Conservation (phyloP, 768 basidiomycete genomes). For the Naganishia kalamii region DNA sequence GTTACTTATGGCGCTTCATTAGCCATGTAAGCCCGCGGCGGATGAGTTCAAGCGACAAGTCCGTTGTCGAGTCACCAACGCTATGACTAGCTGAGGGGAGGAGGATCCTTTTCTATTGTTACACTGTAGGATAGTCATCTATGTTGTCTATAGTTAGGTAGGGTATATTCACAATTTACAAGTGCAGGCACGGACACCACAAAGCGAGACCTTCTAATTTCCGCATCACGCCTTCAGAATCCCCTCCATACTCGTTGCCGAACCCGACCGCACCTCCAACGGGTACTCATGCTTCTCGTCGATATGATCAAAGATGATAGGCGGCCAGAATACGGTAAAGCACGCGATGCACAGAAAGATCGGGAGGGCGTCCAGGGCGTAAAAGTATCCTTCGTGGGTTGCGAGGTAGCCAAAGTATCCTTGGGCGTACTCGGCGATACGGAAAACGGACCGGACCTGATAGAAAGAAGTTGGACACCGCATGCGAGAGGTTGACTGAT, state of each 20-base stretch:
- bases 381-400: conserved; percentile 41
- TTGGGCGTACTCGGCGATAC: conserved; percentile 23
- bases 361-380: conserved; percentile 42
- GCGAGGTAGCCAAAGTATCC: conserved; percentile 43
- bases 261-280: neutral
- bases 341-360: conserved; percentile 38
- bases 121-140: no score
- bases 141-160: no score
- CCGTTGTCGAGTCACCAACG: no score
- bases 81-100: no score
- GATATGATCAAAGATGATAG: conserved; percentile 4
- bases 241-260: neutral
- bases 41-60: no score
- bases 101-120: no score
- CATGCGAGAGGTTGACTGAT: neutral
- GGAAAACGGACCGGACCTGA: conserved; percentile 16
- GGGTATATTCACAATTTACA: no score
- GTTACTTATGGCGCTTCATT: no score
- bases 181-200: no score
- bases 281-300: neutral
- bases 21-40: no score
- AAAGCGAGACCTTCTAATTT: no score
- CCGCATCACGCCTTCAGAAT: neutral
- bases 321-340: conserved; percentile 42
- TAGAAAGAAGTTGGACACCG: neutral